Evolutionary conservation across 352 stramenopile genomes (phyloP), one percentile per base, ranked within the genome.

Genomic region (Phytophthora pluvialis): DNA sequence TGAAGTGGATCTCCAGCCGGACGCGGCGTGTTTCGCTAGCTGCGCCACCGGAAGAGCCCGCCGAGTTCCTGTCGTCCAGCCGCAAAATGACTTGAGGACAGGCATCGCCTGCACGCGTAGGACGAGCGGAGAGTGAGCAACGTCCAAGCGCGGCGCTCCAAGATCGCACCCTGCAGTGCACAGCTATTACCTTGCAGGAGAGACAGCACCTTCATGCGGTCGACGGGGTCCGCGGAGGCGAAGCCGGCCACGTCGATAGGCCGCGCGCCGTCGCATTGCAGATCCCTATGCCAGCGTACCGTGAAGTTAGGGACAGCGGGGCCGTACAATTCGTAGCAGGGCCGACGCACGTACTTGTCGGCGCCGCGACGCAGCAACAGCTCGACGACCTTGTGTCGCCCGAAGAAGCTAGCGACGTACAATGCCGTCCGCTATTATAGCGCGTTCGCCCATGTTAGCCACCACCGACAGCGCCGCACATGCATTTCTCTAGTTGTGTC

Each of bases 351-450:
- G 8, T 56, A 91, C 82, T 73, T 86, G 62, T 91, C 84, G n/a
- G 81, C 81, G n/a, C 84, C 84, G 52, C 64, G 68, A 29, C 52
- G 18, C 21, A 91, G 46, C 49, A 93, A 64, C 9, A 80, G 43
- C 47, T 67, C 64, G 13, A 90, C 79, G 29, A 88, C 64, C 31
- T 89, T 74, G 32, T 78, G 61, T 3, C 79, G 76, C 0, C 70
- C 73, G 33, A 90, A 89, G 66, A 89, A 90, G 60, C 81, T 90
- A 3, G 84, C 80, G n/a, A 88, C 57, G 29, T 90, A 89, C 60
- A 93, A 58, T 13, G 79, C 64, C 4, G 80, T 90, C 36, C 81
- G 66, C 79, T 92, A 21, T 21, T 21, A 21, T 2, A 50, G 31
- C n/a, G 4, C n/a, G 1, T 28, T 13, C 43, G 49, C 26, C 25